Percentiles rank a stretch among this genome's conserved stretches.
Evolutionary conservation across 352 stramenopile species (phyloP).

Genomic region (Globisporangium ultimum): DNA sequence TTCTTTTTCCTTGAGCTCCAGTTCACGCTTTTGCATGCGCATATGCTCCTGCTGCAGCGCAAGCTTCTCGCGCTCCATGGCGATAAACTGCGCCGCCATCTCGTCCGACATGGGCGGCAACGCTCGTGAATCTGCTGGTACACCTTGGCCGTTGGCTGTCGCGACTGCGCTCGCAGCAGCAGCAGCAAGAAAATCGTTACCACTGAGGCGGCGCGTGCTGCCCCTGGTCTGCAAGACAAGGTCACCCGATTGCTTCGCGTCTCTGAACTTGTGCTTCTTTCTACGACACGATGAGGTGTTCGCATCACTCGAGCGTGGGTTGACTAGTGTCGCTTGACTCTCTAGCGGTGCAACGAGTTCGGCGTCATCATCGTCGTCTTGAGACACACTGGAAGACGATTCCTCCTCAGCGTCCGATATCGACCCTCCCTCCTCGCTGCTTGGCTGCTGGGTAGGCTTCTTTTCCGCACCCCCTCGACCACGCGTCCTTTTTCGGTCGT

Average conservation of each 20-base stretch:
- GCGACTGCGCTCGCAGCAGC: background rate
- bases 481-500: slow-evolving; percentile 4
- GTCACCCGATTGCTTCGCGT: background rate
- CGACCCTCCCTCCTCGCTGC: background rate
- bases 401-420: background rate
- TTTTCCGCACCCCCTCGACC: background rate
- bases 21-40: slow-evolving; percentile 28
- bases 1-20: slow-evolving; percentile 39
- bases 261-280: slow-evolving; percentile 1
- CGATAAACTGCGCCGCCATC: slow-evolving; percentile 12
- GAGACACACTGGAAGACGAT: background rate
- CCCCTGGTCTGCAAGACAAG: background rate
- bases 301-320: background rate
- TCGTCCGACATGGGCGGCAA: background rate
- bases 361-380: background rate
- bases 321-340: background rate
- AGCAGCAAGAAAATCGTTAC: background rate
- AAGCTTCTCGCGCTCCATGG: slow-evolving; percentile 38
- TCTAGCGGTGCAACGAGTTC: background rate
- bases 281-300: background rate
- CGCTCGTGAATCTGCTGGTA: background rate
- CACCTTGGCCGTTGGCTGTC: background rate
- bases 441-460: background rate
- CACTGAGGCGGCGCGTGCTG: background rate
- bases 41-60: slow-evolving; percentile 27